These are phyloP conservation scores for Candida nanaspora DNA, from an alignment of 805 yeast species.

Conservation along the genomic window DNA sequence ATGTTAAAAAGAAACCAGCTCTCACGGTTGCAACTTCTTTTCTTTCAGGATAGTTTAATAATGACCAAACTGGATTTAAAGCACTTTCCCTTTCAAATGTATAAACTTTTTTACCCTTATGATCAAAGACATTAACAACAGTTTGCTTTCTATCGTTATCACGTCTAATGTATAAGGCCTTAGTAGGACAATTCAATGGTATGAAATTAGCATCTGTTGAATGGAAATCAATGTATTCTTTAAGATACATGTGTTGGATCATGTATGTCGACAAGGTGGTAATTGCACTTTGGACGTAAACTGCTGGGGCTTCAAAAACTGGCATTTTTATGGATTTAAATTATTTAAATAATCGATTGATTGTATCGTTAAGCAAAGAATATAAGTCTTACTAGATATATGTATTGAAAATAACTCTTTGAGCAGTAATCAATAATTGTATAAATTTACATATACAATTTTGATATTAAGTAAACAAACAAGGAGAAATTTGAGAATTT, in stretches of 20 bases:
- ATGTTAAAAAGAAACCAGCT: conserved; percentile 38
- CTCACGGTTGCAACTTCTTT: conserved; percentile 43
- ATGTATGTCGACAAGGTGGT: conserved; percentile 34
- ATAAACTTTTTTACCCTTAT: conserved; percentile 33
- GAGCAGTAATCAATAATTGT: too few species aligned
- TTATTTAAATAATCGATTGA: too few species aligned
- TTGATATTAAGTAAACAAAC: too few species aligned
- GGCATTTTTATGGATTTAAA: conserved; percentile 21
- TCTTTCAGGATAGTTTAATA: conserved; percentile 36
- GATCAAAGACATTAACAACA: conserved; percentile 42
- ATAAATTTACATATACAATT: too few species aligned
- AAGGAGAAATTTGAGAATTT: too few species aligned
- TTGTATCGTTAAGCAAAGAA: not conserved
- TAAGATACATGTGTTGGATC: conserved; percentile 34
- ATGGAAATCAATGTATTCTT: conserved; percentile 31
- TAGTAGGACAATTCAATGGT: conserved; percentile 33
- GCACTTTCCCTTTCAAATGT: conserved; percentile 45
- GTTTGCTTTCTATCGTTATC: conserved; percentile 39
- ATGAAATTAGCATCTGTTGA: conserved; percentile 32
- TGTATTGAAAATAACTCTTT: too few species aligned
- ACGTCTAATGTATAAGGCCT: conserved; percentile 40
- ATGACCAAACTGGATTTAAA: conserved; percentile 44
- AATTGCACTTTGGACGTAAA: conserved; percentile 32
- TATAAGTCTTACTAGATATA: too few species aligned
- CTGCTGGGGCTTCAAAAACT: conserved; percentile 41